phyloP scores from a whole-genome alignment of 768 basidiomycete species.

The Strobilomyces echinocephalus region DNA sequence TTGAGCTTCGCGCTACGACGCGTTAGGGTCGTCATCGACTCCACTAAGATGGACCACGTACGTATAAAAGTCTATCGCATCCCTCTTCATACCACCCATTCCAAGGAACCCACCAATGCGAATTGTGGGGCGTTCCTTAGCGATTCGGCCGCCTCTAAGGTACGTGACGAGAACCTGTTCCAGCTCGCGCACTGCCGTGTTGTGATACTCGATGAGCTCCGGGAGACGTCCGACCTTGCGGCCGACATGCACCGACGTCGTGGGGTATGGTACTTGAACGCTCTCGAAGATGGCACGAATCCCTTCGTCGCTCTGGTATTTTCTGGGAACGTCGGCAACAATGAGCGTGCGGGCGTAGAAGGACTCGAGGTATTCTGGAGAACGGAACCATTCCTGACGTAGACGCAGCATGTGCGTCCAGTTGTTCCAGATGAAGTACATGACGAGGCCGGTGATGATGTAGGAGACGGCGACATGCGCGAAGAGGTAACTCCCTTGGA shows the following conservation, averaged over 20 bases:
- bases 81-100: constrained; percentile 77
- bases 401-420: constrained; percentile 78
- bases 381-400: constrained; percentile 83
- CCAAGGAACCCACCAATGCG: constrained; percentile 76
- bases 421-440: constrained; percentile 66
- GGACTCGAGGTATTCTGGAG: constrained; percentile 79
- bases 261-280: constrained; percentile 80
- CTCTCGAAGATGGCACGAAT: constrained; percentile 70
- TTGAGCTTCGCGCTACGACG: constrained; percentile 37
- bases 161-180: constrained; percentile 88
- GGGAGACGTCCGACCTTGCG: constrained; percentile 85
- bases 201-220: constrained; percentile 87
- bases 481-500: constrained; percentile 67
- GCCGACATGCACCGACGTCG: constrained; percentile 86
- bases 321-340: constrained; percentile 73
- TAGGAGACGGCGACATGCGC: constrained; percentile 84
- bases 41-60: constrained; percentile 35
- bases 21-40: constrained; percentile 2
- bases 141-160: constrained; percentile 77
- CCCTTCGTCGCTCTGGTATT: constrained; percentile 80
- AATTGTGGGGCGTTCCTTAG: constrained; percentile 76
- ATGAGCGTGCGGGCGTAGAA: constrained; percentile 94
- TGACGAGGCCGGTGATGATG: constrained; percentile 68
- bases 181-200: constrained; percentile 88
- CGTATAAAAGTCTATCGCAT: constrained; percentile 94